These are phyloP conservation scores for Diplodia seriata DNA, from an alignment of 2,329 filamentous ascomycete genomes.

Conservation along the genomic window DNA sequence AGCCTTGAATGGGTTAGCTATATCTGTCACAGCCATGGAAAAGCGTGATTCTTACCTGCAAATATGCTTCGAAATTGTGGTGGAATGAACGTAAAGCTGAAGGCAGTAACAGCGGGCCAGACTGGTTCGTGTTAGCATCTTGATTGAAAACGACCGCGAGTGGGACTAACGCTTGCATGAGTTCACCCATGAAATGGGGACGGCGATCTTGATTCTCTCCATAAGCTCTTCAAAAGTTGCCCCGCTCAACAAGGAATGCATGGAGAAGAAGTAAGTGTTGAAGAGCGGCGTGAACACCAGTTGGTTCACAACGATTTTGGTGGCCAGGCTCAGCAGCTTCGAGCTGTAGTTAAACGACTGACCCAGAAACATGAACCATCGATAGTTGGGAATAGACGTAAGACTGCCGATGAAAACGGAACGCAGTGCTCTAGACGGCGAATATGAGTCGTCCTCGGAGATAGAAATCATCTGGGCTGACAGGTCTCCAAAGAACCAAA, in stretches of 20 bases:
- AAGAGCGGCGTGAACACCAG: constrained; percentile 74
- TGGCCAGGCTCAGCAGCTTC: constrained; percentile 70
- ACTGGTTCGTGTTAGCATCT: constrained; percentile 49
- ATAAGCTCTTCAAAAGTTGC: constrained; percentile 68
- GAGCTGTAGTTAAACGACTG: constrained; percentile 84
- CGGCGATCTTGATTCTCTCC: constrained; percentile 75
- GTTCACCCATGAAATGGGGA: constrained; percentile 78
- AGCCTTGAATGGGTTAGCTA: constrained; percentile 45
- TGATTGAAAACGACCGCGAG: too few relatives aligned
- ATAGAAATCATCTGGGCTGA: constrained; percentile 71
- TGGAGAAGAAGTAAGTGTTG: constrained; percentile 61
- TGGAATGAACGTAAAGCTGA: constrained; percentile 84
- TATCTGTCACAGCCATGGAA: neutral
- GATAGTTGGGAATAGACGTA: constrained; percentile 78
- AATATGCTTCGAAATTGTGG: constrained; percentile 83
- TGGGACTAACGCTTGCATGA: constrained; percentile 65
- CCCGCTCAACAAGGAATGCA: constrained; percentile 61
- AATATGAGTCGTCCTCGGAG: constrained; percentile 58
- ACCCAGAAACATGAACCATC: constrained; percentile 83
- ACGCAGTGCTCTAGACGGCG: constrained; percentile 71
- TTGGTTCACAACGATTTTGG: constrained; percentile 84
- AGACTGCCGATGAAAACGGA: constrained; percentile 77
- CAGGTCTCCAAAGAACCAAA: constrained; percentile 80
- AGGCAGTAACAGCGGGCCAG: constrained; percentile 86
- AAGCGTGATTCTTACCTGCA: constrained; percentile 53